Conservation (phyloP, 2,329 filamentous ascomycete genomes). For the Trichoderma atrobrunneum region DNA sequence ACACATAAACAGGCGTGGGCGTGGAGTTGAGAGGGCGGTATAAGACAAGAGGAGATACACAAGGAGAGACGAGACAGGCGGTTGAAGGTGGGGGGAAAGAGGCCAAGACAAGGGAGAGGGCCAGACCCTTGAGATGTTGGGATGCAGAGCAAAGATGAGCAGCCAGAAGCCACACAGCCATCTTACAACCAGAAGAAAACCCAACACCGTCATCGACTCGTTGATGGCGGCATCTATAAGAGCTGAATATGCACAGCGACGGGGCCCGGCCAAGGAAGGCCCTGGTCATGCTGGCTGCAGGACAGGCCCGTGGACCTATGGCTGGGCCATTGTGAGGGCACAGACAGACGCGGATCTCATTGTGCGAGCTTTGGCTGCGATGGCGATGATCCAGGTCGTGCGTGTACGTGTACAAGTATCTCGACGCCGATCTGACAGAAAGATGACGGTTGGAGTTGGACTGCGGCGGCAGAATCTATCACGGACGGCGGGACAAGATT, state of each 20-base stretch:
- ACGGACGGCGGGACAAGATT: not conserved
- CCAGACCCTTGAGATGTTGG: not conserved
- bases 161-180: not conserved
- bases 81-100: not conserved
- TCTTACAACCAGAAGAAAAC: not conserved
- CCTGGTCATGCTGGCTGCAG: not conserved
- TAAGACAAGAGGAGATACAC: not conserved
- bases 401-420: not conserved
- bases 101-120: not conserved
- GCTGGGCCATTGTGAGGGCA: not conserved
- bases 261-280: not conserved
- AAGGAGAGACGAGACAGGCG: not conserved
- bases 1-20: conserved; percentile 6
- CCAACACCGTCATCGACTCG: not conserved
- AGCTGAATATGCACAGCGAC: conserved; percentile 2
- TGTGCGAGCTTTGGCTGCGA: not conserved
- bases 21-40: not conserved
- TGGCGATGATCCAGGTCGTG: not conserved
- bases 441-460: not conserved
- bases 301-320: not conserved
- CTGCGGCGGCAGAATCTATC: not conserved
- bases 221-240: not conserved
- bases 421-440: not conserved
- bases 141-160: not conserved
- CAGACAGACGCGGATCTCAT: not conserved